phyloP scores from a whole-genome alignment of 768 basidiomycete species.

The Austroboletus festivus region DNA sequence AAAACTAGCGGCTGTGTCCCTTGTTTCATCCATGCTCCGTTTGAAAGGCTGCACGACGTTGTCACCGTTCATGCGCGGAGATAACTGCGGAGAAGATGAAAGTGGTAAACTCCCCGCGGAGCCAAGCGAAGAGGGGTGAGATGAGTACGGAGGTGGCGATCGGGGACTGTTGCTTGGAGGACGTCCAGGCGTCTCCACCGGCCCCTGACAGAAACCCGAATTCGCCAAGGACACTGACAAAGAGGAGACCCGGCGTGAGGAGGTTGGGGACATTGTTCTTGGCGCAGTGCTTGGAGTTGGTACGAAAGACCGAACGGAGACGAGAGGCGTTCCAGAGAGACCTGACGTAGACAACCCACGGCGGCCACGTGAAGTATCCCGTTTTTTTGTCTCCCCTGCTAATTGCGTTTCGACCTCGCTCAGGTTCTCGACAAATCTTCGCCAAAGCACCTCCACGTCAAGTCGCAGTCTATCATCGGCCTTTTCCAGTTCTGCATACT shows the following conservation, averaged over 20 bases:
- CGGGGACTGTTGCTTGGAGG: slow-evolving; percentile 18
- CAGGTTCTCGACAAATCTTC: slow-evolving; percentile 48
- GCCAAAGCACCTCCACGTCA: slow-evolving; percentile 66
- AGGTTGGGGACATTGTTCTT: slow-evolving; percentile 36
- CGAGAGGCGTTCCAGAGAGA: slow-evolving; percentile 33
- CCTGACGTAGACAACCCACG: slow-evolving; percentile 18
- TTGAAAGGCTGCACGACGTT: slow-evolving; percentile 35
- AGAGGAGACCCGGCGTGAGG: slow-evolving; percentile 49
- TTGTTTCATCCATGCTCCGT: slow-evolving; percentile 45
- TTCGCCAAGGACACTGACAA: slow-evolving; percentile 70
- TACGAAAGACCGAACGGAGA: slow-evolving; percentile 52
- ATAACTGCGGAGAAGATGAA: slow-evolving; percentile 14
- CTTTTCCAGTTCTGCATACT: slow-evolving; percentile 54
- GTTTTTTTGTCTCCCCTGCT: slow-evolving; percentile 17
- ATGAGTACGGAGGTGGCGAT: slow-evolving; percentile 36
- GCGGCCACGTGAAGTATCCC: slow-evolving; percentile 23
- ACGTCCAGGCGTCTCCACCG: slow-evolving; percentile 12
- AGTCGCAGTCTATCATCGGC: slow-evolving; percentile 51
- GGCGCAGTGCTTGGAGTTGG: slow-evolving; percentile 41
- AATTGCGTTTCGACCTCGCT: slow-evolving; percentile 41
- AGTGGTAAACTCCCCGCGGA: slow-evolving; percentile 23
- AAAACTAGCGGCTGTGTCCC: slow-evolving; percentile 47
- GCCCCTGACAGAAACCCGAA: slow-evolving; percentile 46
- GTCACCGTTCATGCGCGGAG: slow-evolving; percentile 27
- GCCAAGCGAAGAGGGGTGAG: slow-evolving; percentile 32